Conservation (phyloP, 352 stramenopile species). For the Pythium oligandrum region DNA sequence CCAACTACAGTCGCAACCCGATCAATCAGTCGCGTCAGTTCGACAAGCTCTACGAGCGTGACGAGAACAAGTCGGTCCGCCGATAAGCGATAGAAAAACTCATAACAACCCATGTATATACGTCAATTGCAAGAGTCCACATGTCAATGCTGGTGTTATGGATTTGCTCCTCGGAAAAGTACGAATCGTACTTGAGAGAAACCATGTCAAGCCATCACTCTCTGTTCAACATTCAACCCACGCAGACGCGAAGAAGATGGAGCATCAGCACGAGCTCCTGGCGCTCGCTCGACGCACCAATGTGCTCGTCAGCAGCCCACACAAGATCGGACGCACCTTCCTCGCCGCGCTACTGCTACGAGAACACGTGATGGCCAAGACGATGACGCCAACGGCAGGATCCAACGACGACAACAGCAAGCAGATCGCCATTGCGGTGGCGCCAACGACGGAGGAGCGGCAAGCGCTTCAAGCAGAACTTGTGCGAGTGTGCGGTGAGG, state of each 20-base stretch:
- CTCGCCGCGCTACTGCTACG: conserved; percentile 46
- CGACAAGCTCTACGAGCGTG: conserved; percentile 40
- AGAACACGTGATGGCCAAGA: conserved; percentile 18
- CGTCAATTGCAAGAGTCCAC: too few relatives aligned
- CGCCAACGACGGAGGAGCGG: conserved; percentile 24
- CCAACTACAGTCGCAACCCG: conserved; percentile 45
- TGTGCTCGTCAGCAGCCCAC: conserved; percentile 51
- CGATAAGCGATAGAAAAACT: too few relatives aligned
- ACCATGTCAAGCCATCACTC: too few relatives aligned
- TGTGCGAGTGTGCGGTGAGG: conserved; percentile 34
- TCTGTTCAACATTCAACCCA: too few relatives aligned
- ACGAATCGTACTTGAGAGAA: too few relatives aligned
- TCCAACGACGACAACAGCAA: background rate
- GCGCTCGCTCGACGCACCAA: conserved; percentile 57
- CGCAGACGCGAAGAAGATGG: too few relatives aligned
- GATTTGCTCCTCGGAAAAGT: too few relatives aligned
- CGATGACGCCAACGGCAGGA: conserved; percentile 1
- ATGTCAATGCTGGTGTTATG: too few relatives aligned
- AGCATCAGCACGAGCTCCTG: conserved; percentile 68
- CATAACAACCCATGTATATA: too few relatives aligned
- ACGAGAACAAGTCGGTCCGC: conserved; percentile 42
- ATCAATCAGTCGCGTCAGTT: conserved; percentile 68
- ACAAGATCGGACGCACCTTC: conserved; percentile 69
- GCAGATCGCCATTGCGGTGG: conserved; percentile 37
- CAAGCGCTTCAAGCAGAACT: conserved; percentile 31